phyloP scores from a whole-genome alignment of 2,329 filamentous ascomycete genomes.

The Trichoderma sp. region DNA sequence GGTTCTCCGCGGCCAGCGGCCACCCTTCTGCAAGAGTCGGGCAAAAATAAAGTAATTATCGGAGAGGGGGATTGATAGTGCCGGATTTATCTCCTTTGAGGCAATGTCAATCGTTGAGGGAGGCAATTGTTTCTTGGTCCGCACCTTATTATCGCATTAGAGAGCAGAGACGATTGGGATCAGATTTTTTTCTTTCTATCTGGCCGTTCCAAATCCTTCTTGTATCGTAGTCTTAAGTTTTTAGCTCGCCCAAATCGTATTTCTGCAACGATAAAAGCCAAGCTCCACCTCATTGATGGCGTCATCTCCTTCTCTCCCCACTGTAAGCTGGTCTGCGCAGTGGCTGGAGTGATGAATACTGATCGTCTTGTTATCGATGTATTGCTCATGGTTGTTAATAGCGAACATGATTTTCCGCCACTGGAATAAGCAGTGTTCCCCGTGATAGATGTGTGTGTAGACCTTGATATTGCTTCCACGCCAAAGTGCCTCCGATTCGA shows the following conservation, averaged over 20 bases:
- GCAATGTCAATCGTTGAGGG: not conserved
- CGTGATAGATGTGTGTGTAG: not conserved
- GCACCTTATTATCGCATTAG: not conserved
- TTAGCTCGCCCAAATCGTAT: not conserved
- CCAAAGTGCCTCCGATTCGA: not conserved
- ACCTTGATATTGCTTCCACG: not conserved
- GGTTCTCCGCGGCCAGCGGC: not conserved
- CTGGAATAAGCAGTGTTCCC: not conserved
- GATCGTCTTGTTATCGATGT: slow-evolving; percentile 1
- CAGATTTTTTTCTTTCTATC: too few species aligned
- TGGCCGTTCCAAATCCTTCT: not conserved
- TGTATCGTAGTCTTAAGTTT: not conserved
- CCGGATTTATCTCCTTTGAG: not conserved
- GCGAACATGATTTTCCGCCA: slow-evolving; percentile 2
- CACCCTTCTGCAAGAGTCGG: not conserved
- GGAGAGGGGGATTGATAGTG: not conserved
- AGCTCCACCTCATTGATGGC: slow-evolving; percentile 1
- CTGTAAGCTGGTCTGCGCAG: not conserved
- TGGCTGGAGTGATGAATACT: not conserved
- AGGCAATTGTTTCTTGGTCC: not conserved
- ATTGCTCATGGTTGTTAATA: not conserved
- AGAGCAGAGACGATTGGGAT: not conserved
- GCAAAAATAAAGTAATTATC: not conserved
- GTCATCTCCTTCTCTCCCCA: not conserved
- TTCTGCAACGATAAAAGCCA: not conserved